A percentile compares a stretch with the other conserved stretches of the same genome.
Conservation (phyloP, 345 rosid species). For the Lepidium sativum region DNA sequence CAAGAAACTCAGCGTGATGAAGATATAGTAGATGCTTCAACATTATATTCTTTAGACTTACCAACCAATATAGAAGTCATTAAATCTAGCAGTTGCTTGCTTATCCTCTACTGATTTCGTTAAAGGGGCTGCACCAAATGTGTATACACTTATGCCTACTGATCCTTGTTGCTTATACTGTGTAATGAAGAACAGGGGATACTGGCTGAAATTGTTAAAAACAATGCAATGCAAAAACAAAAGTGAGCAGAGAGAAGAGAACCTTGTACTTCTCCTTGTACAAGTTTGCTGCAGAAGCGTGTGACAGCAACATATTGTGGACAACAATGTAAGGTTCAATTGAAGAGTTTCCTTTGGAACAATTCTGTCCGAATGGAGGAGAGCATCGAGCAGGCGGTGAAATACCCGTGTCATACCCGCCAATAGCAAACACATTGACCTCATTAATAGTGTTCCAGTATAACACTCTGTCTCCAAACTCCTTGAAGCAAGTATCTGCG, state of each 20-base stretch:
- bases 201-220: background rate
- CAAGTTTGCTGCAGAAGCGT: constrained; percentile 49
- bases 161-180: constrained; percentile 63
- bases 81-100: constrained; percentile 64
- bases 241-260: constrained; percentile 2
- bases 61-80: constrained; percentile 95
- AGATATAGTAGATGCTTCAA: background rate
- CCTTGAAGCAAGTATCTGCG: too few species aligned
- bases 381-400: constrained; percentile 86
- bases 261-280: constrained; percentile 77
- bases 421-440: constrained; percentile 58
- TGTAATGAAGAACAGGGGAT: background rate
- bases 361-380: constrained; percentile 42
- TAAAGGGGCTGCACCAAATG: constrained; percentile 56
- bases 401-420: constrained; percentile 74
- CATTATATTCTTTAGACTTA: constrained; percentile 13
- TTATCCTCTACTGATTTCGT: constrained; percentile 40
- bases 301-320: constrained; percentile 63
- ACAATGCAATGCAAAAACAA: background rate
- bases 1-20: background rate
- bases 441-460: constrained; percentile 84
- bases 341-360: constrained; percentile 63
- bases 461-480: constrained; percentile 80
- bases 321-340: constrained; percentile 75
- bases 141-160: constrained; percentile 55